Percentiles rank a stretch among this genome's conserved stretches.
phyloP scores from a whole-genome alignment of 805 yeast species.

The Torulaspora indica region DNA sequence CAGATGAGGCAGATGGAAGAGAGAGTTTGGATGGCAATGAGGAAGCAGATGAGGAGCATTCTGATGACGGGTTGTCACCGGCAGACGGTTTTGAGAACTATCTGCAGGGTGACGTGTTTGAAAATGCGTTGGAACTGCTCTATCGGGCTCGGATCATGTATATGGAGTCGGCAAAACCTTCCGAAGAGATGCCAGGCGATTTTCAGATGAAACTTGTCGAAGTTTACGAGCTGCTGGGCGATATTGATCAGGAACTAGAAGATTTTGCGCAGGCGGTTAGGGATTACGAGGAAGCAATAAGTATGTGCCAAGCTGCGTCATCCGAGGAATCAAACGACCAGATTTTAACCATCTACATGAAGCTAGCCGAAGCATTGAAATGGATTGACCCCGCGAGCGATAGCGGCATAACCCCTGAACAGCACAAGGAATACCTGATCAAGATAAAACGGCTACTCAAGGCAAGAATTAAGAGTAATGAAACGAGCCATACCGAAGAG shows the following conservation, averaged over 20 bases:
- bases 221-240: constrained; percentile 76
- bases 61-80: constrained; percentile 2
- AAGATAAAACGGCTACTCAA: constrained; percentile 50
- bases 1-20: constrained; percentile 9
- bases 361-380: constrained; percentile 23
- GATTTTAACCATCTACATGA: constrained; percentile 15
- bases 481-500: constrained; percentile 37
- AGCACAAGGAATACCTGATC: constrained; percentile 52
- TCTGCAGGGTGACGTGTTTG: constrained; percentile 43
- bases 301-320: constrained; percentile 3
- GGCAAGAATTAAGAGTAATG: constrained; percentile 37
- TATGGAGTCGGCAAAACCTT: constrained; percentile 10
- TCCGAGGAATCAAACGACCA: constrained; percentile 5
- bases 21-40: constrained; percentile 9
- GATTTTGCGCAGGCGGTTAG: constrained; percentile 72
- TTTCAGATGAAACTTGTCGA: constrained; percentile 53
- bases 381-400: constrained; percentile 17
- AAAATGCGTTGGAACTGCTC: constrained; percentile 81
- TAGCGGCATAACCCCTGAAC: constrained; percentile 19
- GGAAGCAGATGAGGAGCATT: constrained; percentile 5
- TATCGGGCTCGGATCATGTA: constrained; percentile 72
- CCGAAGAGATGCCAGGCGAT: constrained; percentile 37
- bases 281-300: constrained; percentile 58
- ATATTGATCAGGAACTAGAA: constrained; percentile 84
- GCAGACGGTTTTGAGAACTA: constrained; percentile 14